Base-by-base conservation (phyloP, 345 rosid species). In the Populus alba region DNA sequence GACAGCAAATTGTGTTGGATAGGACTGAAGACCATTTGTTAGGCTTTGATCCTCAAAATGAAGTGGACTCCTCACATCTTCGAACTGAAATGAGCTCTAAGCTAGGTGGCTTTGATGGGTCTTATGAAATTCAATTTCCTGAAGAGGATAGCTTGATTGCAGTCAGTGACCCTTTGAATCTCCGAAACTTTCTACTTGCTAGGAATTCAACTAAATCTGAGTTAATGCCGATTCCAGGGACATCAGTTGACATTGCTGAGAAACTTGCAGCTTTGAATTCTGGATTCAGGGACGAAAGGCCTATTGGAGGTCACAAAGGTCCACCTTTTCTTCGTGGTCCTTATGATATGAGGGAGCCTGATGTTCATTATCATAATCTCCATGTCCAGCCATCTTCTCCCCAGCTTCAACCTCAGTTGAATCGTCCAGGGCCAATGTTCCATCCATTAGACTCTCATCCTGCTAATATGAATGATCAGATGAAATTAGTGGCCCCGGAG, bases 201-300 rank as follows among this genome's bases (percentile, higher is more conserved):
- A 76, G 86, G 80, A 85, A 82, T 72, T 79, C 91, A 29, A 81
- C 82, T 73, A 93, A 85, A 82, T 82, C 86, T 57, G 94, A 92
- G 80, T 41, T 81, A 37, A 72, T 87, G 27, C 68, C 85, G 45
- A 75, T 77, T 68, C 82, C 80, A 65, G 92, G 82, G 69, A 80
- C 81, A 39, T 27, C 88, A 31, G 83, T 80, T 80, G 87, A 84
- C 80, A 87, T 88, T 80, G 77, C 86, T 70, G 97, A 86, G 73
- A 91, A 91, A 86, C 86, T 88, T 76, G 88, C 92, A 45, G 88
- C 90, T 66, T 83, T 91, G 67, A 86, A 89, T 76, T 86, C 92
- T 76, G 81, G 74, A 65, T 89, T 88, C 72, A 90, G 83, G 78
- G 90, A 87, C 68, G 94, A 87, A 79, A 86, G 91, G 76, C 77